Percentiles rank a stretch among this genome's conserved stretches.
Conservation (phyloP, 352 stramenopile species). For the Pythium insidiosum region DNA sequence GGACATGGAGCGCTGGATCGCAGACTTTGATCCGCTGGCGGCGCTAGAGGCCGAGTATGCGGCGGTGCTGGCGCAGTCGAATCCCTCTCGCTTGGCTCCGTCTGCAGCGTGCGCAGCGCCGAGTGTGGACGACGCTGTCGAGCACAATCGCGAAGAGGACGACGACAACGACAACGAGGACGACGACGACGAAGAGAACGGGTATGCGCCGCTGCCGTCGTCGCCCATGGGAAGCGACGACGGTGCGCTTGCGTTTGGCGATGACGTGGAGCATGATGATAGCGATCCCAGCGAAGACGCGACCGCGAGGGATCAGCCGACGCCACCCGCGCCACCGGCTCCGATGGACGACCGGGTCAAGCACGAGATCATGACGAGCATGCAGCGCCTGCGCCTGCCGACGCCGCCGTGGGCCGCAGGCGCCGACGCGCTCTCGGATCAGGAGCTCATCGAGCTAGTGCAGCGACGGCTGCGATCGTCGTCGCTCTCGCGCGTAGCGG, state of each 20-base stretch:
- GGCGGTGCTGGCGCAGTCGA: slow-evolving; percentile 33
- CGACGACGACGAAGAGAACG: not conserved
- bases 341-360: slow-evolving; percentile 25
- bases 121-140: not conserved
- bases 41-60: slow-evolving; percentile 58
- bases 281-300: slow-evolving; percentile 1
- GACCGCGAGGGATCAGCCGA: not conserved
- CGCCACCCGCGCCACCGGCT: not conserved
- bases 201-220: slow-evolving; percentile 14
- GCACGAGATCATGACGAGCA: slow-evolving; percentile 38
- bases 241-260: slow-evolving; percentile 1
- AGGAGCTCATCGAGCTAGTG: slow-evolving; percentile 44
- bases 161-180: slow-evolving; percentile 16
- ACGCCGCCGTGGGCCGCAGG: slow-evolving; percentile 37
- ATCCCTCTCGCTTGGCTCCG: not conserved
- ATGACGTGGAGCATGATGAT: slow-evolving; percentile 13
- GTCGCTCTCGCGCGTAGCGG: slow-evolving; percentile 6
- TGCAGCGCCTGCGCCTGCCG: slow-evolving; percentile 37
- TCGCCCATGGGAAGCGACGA: slow-evolving; percentile 11
- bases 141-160: slow-evolving; percentile 14
- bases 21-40: slow-evolving; percentile 36
- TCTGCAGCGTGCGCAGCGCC: not conserved
- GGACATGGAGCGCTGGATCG: slow-evolving; percentile 25
- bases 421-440: slow-evolving; percentile 31
- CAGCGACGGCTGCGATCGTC: slow-evolving; percentile 9